Base-by-base conservation (phyloP, 768 basidiomycete species). In the Auricularia cornea region DNA sequence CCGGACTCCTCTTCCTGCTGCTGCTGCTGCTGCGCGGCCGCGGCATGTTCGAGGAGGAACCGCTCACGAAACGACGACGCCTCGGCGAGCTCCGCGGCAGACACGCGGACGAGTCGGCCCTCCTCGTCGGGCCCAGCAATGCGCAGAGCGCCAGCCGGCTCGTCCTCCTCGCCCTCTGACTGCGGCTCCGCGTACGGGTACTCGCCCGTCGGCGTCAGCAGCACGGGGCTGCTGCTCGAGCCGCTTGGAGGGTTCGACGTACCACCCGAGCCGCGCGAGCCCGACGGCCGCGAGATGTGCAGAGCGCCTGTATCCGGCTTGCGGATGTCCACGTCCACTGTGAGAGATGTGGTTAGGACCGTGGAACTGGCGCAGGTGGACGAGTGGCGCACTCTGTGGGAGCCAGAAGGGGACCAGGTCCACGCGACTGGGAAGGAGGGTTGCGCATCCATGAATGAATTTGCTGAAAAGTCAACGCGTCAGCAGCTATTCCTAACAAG, bases 351-450 rank as follows among this genome's bases (percentile, higher is more conserved):
- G 60, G 59, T 54, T 54, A 38, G n/a, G n/a, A n/a, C n/a, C n/a
- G n/a, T n/a, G n/a, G n/a, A n/a, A n/a, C n/a, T n/a, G n/a, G n/a
- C n/a, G n/a, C n/a, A n/a, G n/a, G n/a, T n/a, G 20, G 18, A 32
- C 40, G 35, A 51, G 59, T 1, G 4, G 68, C 82, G 44, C 72
- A 92, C 90, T 97, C 72, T 98, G 95, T 4, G 95, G 95, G 5
- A 95, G 83, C 97, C 97, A 99, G 81, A 98, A 99, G 5, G 97
- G 97, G 38, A 99, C 90, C 28, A 99, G 83, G 70, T 98, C 91
- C 54, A 98, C 95, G 38, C 96, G 89, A 69, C 91, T 84, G 23
- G 95, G 94, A 11, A 98, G 76, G 0, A 98, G 29, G 14, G 94
- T 94, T 2, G 96, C 88, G 72, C 97, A 99, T 29, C 97, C 96